Conservation (phyloP, 2,329 filamentous ascomycete species). For the Torrubiellomyces zombiae region DNA sequence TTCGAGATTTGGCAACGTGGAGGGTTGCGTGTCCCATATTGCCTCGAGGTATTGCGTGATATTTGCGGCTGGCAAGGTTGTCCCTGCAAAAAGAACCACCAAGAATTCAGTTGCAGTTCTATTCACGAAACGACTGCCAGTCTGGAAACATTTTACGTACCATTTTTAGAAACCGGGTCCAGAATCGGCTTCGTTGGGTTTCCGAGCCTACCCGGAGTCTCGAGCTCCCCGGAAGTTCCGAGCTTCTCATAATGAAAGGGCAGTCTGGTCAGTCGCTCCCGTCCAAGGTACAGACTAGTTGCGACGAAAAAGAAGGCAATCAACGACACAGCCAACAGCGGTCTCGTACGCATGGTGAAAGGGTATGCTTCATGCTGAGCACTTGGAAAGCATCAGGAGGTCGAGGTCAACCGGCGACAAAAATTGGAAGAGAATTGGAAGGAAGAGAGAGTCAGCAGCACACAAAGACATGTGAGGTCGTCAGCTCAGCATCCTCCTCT, state of each 20-base stretch:
- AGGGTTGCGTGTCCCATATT: slow-evolving; percentile 9
- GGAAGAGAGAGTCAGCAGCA: no score
- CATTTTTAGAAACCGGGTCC: no score
- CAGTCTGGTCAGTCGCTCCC: slow-evolving; percentile 1
- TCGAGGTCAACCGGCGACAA: no score
- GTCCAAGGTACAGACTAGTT: slow-evolving; percentile 3
- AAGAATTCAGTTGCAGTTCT: neutral
- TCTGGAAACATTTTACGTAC: no score
- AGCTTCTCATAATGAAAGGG: slow-evolving; percentile 1
- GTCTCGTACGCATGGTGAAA: neutral
- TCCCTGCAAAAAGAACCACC: slow-evolving; percentile 1
- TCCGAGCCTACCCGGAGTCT: no score
- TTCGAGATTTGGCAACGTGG: slow-evolving; percentile 6
- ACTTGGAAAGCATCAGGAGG: neutral
- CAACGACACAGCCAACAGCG: slow-evolving; percentile 3
- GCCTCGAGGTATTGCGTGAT: slow-evolving; percentile 9
- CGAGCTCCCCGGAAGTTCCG: neutral
- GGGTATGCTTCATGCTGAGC: neutral
- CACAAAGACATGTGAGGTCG: no score
- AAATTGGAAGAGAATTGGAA: no score
- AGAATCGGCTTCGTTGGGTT: no score
- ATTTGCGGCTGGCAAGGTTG: slow-evolving; percentile 2
- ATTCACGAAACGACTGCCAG: neutral
- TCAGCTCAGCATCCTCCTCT: no score
- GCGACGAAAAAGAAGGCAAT: slow-evolving; percentile 3